A percentile compares a stretch with the other conserved stretches of the same genome.
Conservation (phyloP, 768 basidiomycete species). For the Clathrus columnatus region DNA sequence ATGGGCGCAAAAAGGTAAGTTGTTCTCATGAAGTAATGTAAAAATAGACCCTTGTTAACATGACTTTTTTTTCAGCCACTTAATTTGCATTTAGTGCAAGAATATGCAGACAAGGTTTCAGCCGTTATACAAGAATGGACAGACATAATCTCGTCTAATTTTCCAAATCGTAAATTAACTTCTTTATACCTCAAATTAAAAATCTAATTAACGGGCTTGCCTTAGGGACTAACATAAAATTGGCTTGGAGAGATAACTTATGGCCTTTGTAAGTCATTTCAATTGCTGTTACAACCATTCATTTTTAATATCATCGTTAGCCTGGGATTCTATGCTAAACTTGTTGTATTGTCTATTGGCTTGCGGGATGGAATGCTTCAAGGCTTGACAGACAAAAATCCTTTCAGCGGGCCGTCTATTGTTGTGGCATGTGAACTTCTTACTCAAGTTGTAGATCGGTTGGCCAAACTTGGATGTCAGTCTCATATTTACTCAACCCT, state of each 20-base stretch:
- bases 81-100: conserved; percentile 49
- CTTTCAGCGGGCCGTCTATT: conserved; percentile 44
- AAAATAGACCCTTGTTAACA: background rate
- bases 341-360: conserved; percentile 82
- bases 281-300: background rate
- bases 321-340: conserved; percentile 67
- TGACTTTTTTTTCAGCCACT: conserved; percentile 35
- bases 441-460: conserved; percentile 52
- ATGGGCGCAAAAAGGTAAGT: conserved; percentile 60
- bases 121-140: background rate
- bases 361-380: conserved; percentile 76
- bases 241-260: conserved; percentile 24
- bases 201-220: background rate
- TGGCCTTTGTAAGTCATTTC: conserved; percentile 59
- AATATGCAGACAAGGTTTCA: background rate
- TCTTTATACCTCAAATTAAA: background rate
- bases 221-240: conserved; percentile 44
- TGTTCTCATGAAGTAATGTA: background rate
- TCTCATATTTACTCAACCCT: background rate
- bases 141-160: background rate
- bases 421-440: conserved; percentile 62
- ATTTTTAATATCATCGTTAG: conserved; percentile 25
- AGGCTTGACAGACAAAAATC: conserved; percentile 31
- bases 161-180: background rate
- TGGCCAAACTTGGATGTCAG: conserved; percentile 29